Percentiles rank a stretch among this genome's conserved stretches.
Evolutionary conservation across 345 rosid species (phyloP).

Genomic region (Luvunga scandens): DNA sequence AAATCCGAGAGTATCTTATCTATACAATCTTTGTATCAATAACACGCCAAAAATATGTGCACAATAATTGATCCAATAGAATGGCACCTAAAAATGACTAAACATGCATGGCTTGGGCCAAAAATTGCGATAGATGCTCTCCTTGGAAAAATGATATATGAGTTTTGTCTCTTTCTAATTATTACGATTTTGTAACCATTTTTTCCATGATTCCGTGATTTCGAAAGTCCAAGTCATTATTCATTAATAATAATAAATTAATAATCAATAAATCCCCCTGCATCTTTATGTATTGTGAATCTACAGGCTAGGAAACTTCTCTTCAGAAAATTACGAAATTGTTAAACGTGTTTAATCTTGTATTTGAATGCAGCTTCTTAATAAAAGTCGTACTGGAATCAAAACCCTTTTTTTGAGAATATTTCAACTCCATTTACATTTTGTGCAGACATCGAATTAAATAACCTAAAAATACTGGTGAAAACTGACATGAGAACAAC

Average conservation of each 20-base stretch:
- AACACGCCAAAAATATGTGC: neutral
- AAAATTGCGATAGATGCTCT: neutral
- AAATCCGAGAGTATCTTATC: too few species aligned
- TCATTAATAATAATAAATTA: too few species aligned
- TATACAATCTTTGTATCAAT: neutral
- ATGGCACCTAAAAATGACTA: neutral
- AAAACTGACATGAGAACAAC: neutral
- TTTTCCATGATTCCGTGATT: neutral
- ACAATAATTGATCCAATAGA: neutral
- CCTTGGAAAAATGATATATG: neutral
- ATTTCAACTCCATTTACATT: neutral
- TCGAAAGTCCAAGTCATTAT: too few species aligned
- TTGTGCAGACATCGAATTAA: neutral
- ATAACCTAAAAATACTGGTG: neutral
- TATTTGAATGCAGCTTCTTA: neutral
- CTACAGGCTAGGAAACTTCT: too few species aligned
- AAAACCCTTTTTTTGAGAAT: neutral
- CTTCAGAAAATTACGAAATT: neutral
- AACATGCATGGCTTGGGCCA: neutral
- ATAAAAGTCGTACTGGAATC: too few species aligned
- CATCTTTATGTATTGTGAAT: neutral
- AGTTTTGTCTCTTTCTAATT: neutral
- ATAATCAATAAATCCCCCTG: too few species aligned
- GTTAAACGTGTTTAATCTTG: neutral
- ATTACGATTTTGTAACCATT: neutral